Evolutionary conservation across 2,329 filamentous ascomycete genomes (phyloP), one percentile per base, ranked within the genome.

Genomic region (Orbilia blumenaviensis): DNA sequence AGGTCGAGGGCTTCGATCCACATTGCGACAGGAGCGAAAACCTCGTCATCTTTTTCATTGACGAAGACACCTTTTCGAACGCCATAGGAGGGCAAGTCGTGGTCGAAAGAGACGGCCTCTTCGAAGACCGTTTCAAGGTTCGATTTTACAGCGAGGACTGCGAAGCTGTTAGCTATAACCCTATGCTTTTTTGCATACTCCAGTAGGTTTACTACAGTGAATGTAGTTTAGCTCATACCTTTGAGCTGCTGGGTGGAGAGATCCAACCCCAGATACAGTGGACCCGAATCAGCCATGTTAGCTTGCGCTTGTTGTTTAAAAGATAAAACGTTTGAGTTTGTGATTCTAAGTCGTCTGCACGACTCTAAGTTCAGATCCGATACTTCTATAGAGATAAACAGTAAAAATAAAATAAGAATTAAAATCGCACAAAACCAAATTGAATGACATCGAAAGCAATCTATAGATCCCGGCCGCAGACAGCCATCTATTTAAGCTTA

Each of bases 171-270:
- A 44, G 75, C n/a, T 21, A 38, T 76, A 44, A 42, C 56, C 56
- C n/a, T 10, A 48, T 32, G 42, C 2, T 38, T 25, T 41, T 14
- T 1, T 38, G 48, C n/a, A n/a, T 34, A 41, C n/a, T 7, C 7
- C 12, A 3, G 52, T 10, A 34, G n/a, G n/a, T n/a, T n/a, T n/a
- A n/a, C n/a, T n/a, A n/a, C n/a, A n/a, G n/a, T n/a, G n/a, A n/a
- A n/a, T 29, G n/a, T 34, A 36, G 10, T 42, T 38, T 18, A 8
- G 66, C 21, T 0, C 21, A 38, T 83, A 89, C 92, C 94, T 87
- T 99, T 98, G 71, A 98, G 87, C 83, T 98, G 94, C 83, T 98
- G 95, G 71, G 95, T 98, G 46, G 94, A 97, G 75, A 98, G 90
- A 84, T 99, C 95, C 83, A 98, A 94, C 76, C 95, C 95, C 81